Conservation (phyloP, 495 filamentous ascomycete genomes). For the Thermothielavioides terrestris region DNA sequence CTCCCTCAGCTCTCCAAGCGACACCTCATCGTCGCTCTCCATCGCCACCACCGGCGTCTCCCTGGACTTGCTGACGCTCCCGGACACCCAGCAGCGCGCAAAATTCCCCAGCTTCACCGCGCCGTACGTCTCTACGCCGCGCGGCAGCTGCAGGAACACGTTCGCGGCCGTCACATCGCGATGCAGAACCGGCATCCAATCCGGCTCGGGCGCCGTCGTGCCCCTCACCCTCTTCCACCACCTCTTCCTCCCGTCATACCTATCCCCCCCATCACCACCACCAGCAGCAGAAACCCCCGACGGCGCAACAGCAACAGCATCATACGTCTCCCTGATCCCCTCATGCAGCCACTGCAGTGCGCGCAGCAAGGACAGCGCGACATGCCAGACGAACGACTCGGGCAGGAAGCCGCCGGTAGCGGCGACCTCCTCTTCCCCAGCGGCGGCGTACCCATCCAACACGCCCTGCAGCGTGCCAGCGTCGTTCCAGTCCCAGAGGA, state of each 20-base stretch:
- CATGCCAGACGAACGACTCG: conserved; percentile 39
- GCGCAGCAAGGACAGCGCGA: conserved; percentile 29
- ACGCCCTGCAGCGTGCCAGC: conserved; percentile 28
- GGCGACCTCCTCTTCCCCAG: not conserved
- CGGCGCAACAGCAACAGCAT: not conserved
- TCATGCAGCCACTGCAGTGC: conserved; percentile 39
- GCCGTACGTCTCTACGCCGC: conserved; percentile 40
- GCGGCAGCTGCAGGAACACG: conserved; percentile 37
- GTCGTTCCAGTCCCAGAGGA: conserved; percentile 36
- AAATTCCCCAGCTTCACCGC: conserved; percentile 42
- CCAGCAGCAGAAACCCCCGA: no score
- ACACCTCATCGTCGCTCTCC: not conserved
- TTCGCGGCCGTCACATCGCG: conserved; percentile 32
- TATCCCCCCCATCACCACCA: not conserved
- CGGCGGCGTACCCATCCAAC: conserved; percentile 8
- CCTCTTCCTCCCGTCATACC: not conserved
- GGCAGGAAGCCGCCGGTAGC: conserved; percentile 22
- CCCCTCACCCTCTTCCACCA: conserved; percentile 6
- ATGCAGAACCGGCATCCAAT: conserved; percentile 42
- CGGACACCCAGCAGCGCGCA: conserved; percentile 24
- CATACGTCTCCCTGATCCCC: conserved; percentile 21
- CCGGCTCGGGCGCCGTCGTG: conserved; percentile 12
- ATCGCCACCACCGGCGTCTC: conserved; percentile 7
- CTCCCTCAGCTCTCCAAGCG: conserved; percentile 7
- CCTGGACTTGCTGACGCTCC: conserved; percentile 13